Percentiles rank a stretch among this genome's conserved stretches.
These are phyloP conservation scores for Physcomitrellopsis africana DNA, from an alignment of 225 moss, liverwort and hornwort species.

Conservation along the genomic window DNA sequence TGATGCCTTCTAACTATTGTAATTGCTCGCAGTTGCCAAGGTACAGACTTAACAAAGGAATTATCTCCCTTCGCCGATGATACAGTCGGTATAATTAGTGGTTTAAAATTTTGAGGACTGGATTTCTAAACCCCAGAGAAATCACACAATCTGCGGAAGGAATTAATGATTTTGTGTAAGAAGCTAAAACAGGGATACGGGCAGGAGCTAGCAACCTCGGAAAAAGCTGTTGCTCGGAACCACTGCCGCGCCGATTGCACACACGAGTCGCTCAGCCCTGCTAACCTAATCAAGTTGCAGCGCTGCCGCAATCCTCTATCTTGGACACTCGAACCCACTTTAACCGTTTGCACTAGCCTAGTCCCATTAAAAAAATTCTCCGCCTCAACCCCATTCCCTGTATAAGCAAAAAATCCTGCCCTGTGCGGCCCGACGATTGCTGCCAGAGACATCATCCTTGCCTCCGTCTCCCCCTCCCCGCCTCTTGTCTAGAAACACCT, in stretches of 20 bases:
- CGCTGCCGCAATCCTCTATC: neutral
- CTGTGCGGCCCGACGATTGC: slow-evolving; percentile 28
- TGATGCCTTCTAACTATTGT: too few relatives aligned
- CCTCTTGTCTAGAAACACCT: too few relatives aligned
- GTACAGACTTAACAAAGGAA: neutral
- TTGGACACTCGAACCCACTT: neutral
- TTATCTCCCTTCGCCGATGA: neutral
- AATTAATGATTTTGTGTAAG: neutral
- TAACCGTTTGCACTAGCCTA: neutral
- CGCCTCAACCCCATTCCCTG: neutral
- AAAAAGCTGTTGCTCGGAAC: slow-evolving; percentile 34
- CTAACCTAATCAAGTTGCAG: neutral
- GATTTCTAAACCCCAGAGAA: neutral
- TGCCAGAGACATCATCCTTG: slow-evolving; percentile 20
- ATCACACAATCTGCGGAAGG: too few relatives aligned
- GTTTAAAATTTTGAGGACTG: neutral
- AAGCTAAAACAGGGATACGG: neutral
- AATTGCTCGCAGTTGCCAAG: neutral
- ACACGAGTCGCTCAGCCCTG: neutral
- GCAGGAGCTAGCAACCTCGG: slow-evolving; percentile 31
- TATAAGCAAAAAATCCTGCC: neutral
- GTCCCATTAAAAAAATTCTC: neutral
- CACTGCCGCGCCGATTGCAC: slow-evolving; percentile 1
- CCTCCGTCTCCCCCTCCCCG: neutral
- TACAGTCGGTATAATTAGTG: too few relatives aligned